Evolutionary conservation across 2,329 filamentous ascomycete genomes (phyloP), one percentile per base, ranked within the genome.

Genomic region (Penicillium brasilianum): DNA sequence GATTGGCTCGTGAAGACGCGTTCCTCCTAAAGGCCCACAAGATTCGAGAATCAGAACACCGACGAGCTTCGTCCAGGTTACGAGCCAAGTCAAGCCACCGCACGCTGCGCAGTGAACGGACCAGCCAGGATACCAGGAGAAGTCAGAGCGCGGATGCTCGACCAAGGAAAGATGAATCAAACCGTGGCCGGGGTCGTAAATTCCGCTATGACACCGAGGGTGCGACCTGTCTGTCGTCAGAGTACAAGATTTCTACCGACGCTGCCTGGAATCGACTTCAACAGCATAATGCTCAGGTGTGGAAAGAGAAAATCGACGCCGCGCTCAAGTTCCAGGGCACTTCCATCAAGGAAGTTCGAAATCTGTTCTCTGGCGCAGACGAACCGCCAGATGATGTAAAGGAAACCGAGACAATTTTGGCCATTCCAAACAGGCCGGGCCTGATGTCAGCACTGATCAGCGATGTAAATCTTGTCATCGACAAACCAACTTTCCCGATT

Each of bases 401-500:
- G 59, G 92, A 96, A 66, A 87, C 86, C 6, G 95, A 99, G 76
- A 90, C 87, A 36, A 91, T 99, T 56, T 84, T 99, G 9, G 89
- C 92, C 54, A 89, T 97, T 56, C 93, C 93, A 4, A 88, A 92
- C 65, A 86, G 95, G 30, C 94, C 95, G 16, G 90, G 91, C 8
- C 82, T 99, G 14, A 89, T 96, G 87, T 86, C 89, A 3, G 84
- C 91, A 6, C 80, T 92, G 46, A 88, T 98, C 67, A 92, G 88
- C 62, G 94, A 99, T 73, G 81, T 99, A 34, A 90, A 94, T 65
- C 84, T 99, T 58, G 82, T 88, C 34, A 83, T 99, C 61, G 95
- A 98, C 76, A 97, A 97, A 74, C 95, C 95, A 0, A 94, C 91
- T 0, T 99, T 99, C 73, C 90, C 93, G 0, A 81, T 96, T 61